Evolutionary conservation across 805 yeast genomes (phyloP).

Genomic region (Saccharomycopsis sp.): DNA sequence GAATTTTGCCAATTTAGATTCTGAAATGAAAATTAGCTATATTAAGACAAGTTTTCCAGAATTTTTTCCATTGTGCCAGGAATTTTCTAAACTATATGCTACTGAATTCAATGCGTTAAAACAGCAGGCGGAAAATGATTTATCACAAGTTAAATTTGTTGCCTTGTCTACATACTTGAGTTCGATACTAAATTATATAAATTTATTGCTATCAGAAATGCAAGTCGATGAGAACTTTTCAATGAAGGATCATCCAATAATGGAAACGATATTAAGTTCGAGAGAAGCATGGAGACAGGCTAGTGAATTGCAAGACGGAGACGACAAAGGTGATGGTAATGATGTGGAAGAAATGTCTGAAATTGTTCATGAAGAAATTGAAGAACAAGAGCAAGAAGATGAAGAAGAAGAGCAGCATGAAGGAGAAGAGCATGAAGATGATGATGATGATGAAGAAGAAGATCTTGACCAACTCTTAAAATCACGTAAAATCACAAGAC

Average conservation of each 20-base stretch:
- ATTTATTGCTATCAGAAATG: constrained; percentile 50
- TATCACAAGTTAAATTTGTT: constrained; percentile 44
- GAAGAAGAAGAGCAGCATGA: constrained; percentile 13
- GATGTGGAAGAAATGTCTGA: constrained; percentile 26
- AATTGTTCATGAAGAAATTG: constrained; percentile 26
- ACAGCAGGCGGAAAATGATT: constrained; percentile 28
- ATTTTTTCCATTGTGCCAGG: constrained; percentile 67
- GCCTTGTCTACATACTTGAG: constrained; percentile 79
- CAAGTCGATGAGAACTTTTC: constrained; percentile 41
- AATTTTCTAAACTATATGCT: constrained; percentile 40
- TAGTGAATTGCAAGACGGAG: constrained; percentile 37
- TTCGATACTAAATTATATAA: constrained; percentile 69
- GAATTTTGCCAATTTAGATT: constrained; percentile 44
- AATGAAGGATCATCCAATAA: constrained; percentile 83
- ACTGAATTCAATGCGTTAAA: constrained; percentile 29
- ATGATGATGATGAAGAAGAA: constrained; percentile 23
- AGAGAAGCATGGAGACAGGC: constrained; percentile 91
- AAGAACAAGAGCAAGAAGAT: constrained; percentile 25
- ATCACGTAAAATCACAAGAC: constrained; percentile 40
- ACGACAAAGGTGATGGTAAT: constrained; percentile 11
- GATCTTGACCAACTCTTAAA: constrained; percentile 29
- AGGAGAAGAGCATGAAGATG: constrained; percentile 15
- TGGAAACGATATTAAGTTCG: constrained; percentile 77
- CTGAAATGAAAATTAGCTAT: constrained; percentile 44
- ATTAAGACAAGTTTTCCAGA: constrained; percentile 72